Base-by-base conservation (phyloP, 345 rosid genomes). In the Eutrema yunnanense region DNA sequence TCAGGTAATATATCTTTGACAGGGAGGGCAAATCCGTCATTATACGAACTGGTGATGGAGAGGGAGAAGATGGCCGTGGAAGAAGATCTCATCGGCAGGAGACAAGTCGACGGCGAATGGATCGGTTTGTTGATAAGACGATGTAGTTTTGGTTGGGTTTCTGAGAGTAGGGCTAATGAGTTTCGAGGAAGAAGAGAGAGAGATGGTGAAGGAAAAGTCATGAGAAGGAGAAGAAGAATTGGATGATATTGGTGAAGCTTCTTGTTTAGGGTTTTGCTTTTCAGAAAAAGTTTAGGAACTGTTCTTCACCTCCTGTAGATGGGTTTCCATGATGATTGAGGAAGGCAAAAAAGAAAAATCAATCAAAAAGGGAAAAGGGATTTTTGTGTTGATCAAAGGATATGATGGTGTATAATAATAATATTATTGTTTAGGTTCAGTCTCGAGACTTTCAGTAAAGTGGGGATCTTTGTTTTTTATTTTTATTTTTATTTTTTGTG, bases 61-160 rank as follows among this genome's bases (percentile, higher is more conserved):
- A 67, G 98, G 97, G n/a, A 94, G 96, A 73, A 94, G 85, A 69
- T 94, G 97, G 41, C 99, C 99, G 64, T 91, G 97, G 79, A 93
- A 93, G 95, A 93, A 93, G 79, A 93, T 93, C 51, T 93, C 98
- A 79, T 93, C 97, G 0, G 98, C 98, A 0, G 98, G 98, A 8
- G 97, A 82, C 46, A 94, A 82, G 79, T 94, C 98, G n/a, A 91
- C 83, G 6, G 92, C 90, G 53, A 82, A 78, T 14, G 90, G 80
- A 68, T 77, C 81, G 40, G 82, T 73, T 53, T 83, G 83, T 46
- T 82, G 77, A 62, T 78, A 51, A 27, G 74, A 43, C 32, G 84
- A 22, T 6, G 84, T 53, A 38, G 87, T 79, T 47, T 65, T 71
- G 40, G 64, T n/a, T 8, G 76, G 30, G 9, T 19, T 8, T 70